A percentile compares a stretch with the other conserved stretches of the same genome.
Evolutionary conservation across 768 basidiomycete genomes (phyloP).

Genomic region (Phanerochaete carnosa): DNA sequence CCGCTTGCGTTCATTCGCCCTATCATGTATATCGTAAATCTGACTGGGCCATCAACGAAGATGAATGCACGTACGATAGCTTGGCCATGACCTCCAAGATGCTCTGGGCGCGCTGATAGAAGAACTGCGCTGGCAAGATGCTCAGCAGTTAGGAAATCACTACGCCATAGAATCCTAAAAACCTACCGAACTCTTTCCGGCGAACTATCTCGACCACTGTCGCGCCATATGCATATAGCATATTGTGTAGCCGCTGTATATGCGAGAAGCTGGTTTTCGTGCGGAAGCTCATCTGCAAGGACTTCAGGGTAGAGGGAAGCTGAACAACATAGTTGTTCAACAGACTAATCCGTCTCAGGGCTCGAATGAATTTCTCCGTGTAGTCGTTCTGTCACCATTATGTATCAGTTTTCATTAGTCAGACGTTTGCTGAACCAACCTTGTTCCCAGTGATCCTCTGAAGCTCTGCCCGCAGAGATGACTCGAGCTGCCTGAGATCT

Average conservation of each 20-base stretch:
- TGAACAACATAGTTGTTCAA: conserved; percentile 81
- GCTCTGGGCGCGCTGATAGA: conserved; percentile 75
- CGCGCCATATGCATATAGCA: conserved; percentile 90
- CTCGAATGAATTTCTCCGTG: conserved; percentile 61
- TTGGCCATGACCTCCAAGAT: conserved; percentile 87
- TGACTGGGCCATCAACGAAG: neutral
- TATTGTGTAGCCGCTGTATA: conserved; percentile 81
- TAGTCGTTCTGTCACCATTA: conserved; percentile 55
- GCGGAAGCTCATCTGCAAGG: conserved; percentile 70
- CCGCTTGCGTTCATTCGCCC: conserved; percentile 75
- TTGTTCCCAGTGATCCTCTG: conserved; percentile 48
- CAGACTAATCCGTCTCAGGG: conserved; percentile 71
- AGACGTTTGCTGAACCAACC: conserved; percentile 15
- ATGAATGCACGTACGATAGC: conserved; percentile 59
- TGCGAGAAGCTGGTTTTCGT: conserved; percentile 84
- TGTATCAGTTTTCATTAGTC: neutral
- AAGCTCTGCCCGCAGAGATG: conserved; percentile 58
- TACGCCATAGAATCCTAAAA: neutral
- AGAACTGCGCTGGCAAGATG: conserved; percentile 59
- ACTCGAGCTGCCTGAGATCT: conserved; percentile 68
- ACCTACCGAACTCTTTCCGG: conserved; percentile 83
- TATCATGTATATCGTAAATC: conserved; percentile 25
- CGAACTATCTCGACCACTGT: conserved; percentile 89
- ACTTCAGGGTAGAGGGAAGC: conserved; percentile 60
- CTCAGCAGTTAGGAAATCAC: neutral